These are phyloP conservation scores for Sarocladium oryzae DNA, from an alignment of 2,329 filamentous ascomycete genomes.

Conservation along the genomic window DNA sequence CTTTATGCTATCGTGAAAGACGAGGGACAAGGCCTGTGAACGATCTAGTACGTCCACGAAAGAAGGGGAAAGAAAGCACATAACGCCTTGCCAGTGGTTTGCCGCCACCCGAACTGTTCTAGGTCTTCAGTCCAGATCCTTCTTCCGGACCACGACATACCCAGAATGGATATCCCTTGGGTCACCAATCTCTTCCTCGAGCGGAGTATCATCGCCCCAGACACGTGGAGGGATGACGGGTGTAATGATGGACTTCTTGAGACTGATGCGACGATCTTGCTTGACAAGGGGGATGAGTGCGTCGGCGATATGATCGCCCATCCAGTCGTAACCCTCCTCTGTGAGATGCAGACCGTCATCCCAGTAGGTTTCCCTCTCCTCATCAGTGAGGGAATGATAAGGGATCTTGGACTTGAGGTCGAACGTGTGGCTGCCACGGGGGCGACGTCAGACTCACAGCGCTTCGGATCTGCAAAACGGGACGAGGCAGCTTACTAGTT, in stretches of 20 bases:
- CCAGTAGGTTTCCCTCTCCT: slow-evolving; percentile 46
- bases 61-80: not conserved
- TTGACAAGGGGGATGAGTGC: slow-evolving; percentile 42
- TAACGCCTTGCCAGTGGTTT: not conserved
- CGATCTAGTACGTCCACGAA: not conserved
- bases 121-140: slow-evolving; percentile 39
- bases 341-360: slow-evolving; percentile 56
- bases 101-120: not conserved
- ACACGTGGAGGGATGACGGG: slow-evolving; percentile 15
- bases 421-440: slow-evolving; percentile 42
- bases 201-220: slow-evolving; percentile 31
- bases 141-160: slow-evolving; percentile 47
- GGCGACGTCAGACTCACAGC: not conserved
- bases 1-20: not conserved
- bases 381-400: slow-evolving; percentile 40
- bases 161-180: slow-evolving; percentile 41
- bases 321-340: slow-evolving; percentile 52
- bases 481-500: slow-evolving; percentile 38
- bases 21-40: not conserved
- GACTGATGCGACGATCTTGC: slow-evolving; percentile 21
- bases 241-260: slow-evolving; percentile 7
- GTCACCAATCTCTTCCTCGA: slow-evolving; percentile 45
- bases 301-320: slow-evolving; percentile 52
- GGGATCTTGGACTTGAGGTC: slow-evolving; percentile 51
- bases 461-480: not conserved